Evolutionary conservation across 257 asterid species (phyloP).

Genomic region (Catharanthus roseus): DNA sequence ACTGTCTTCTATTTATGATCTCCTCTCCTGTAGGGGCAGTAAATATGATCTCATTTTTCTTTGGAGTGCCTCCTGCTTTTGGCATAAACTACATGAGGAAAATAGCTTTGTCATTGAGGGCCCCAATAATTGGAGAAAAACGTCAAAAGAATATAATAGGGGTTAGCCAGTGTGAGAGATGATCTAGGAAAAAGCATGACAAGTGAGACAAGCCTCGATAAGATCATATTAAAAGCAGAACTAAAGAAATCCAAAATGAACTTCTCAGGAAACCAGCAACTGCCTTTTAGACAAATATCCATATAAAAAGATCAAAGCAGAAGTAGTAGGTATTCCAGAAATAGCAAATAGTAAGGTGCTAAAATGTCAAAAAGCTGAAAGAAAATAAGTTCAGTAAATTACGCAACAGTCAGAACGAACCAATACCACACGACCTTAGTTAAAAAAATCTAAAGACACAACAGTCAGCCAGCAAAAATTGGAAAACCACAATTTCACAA

Average conservation of each 20-base stretch:
- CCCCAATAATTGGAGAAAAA: neutral
- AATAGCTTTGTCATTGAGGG: neutral
- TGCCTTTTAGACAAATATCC: neutral
- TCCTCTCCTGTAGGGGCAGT: constrained; percentile 53
- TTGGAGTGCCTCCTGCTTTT: constrained; percentile 29
- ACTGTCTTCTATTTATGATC: constrained; percentile 31
- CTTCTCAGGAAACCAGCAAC: too few species aligned
- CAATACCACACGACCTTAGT: neutral
- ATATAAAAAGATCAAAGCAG: neutral
- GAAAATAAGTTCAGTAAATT: too few species aligned
- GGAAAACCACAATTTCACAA: neutral
- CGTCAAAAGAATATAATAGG: neutral
- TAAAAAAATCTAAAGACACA: neutral
- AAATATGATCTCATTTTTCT: constrained; percentile 41
- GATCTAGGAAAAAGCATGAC: neutral
- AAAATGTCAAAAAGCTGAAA: neutral
- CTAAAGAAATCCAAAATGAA: neutral
- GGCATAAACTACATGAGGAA: constrained; percentile 27
- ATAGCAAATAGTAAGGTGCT: neutral
- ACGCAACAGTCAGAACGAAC: neutral
- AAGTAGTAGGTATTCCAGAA: neutral
- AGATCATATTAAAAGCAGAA: neutral
- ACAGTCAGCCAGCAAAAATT: neutral
- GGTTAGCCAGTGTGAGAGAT: neutral
- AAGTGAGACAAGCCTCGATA: neutral